A percentile compares a stretch with the other conserved stretches of the same genome.
These are phyloP conservation scores for Plenodomus biglobosus DNA, from an alignment of 2,329 filamentous ascomycete species.

Conservation along the genomic window DNA sequence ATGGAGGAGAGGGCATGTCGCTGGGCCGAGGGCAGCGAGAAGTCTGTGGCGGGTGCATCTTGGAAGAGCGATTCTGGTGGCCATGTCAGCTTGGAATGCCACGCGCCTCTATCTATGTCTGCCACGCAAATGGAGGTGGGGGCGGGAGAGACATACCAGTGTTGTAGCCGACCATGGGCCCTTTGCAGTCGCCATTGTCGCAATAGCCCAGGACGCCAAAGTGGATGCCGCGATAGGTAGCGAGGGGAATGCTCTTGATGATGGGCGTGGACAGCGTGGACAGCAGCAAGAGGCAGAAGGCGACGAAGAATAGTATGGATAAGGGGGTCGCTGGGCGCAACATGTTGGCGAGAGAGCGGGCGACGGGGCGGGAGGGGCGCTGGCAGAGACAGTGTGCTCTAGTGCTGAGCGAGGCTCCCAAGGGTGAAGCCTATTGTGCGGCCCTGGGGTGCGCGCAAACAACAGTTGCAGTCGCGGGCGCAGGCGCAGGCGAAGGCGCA, in stretches of 20 bases:
- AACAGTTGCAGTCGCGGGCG: conserved; percentile 4
- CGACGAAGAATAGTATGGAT: conserved; percentile 78
- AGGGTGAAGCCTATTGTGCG: conserved; percentile 9
- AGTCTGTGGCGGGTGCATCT: conserved; percentile 53
- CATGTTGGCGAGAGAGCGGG: conserved; percentile 58
- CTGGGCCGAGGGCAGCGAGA: conserved; percentile 65
- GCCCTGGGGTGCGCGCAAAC: conserved; percentile 7
- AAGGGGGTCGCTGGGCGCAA: conserved; percentile 91
- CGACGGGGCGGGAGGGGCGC: conserved; percentile 22
- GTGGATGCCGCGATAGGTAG: conserved; percentile 70
- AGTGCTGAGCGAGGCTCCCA: conserved; percentile 15
- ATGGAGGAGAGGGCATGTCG: conserved; percentile 78
- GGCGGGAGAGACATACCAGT: conserved; percentile 64
- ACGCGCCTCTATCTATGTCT: too few species aligned
- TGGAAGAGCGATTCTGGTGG: conserved; percentile 52
- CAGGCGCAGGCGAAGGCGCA: conserved; percentile 13
- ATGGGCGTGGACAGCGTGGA: conserved; percentile 91
- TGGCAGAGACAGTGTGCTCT: too few species aligned
- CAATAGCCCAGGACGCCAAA: conserved; percentile 97
- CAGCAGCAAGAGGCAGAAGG: conserved; percentile 82
- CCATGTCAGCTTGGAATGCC: conserved; percentile 14
- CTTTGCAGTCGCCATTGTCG: conserved; percentile 63
- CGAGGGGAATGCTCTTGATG: conserved; percentile 80
- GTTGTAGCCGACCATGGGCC: conserved; percentile 81
- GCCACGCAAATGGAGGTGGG: too few species aligned